These are phyloP conservation scores for Thalassiosira delicatula DNA, from an alignment of 352 stramenopile species.

Conservation along the genomic window DNA sequence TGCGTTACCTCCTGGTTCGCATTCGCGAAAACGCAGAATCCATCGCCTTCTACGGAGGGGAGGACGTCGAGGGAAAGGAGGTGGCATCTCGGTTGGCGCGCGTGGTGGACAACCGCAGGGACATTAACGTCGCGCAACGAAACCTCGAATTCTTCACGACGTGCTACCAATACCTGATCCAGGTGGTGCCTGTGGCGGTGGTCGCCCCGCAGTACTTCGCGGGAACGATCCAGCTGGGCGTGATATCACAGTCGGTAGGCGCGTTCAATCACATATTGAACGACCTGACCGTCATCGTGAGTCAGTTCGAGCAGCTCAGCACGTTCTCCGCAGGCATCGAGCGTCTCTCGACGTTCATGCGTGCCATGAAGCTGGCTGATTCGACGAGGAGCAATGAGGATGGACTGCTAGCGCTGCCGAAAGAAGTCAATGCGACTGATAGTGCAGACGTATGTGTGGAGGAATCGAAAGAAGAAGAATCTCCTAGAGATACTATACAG, in stretches of 20 bases:
- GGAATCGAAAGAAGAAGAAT: too few relatives aligned
- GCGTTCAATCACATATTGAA: slow-evolving; percentile 88
- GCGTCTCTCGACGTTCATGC: slow-evolving; percentile 84
- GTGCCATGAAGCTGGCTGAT: slow-evolving; percentile 75
- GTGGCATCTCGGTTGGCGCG: slow-evolving; percentile 71
- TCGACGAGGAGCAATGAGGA: slow-evolving; percentile 18
- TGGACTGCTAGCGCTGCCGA: too few relatives aligned
- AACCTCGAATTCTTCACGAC: slow-evolving; percentile 89
- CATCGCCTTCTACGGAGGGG: slow-evolving; percentile 89
- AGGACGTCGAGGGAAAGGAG: slow-evolving; percentile 82
- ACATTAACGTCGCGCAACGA: too few relatives aligned
- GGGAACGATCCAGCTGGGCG: slow-evolving; percentile 81
- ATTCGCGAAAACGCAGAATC: slow-evolving; percentile 88
- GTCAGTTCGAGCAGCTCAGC: slow-evolving; percentile 85
- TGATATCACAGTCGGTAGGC: slow-evolving; percentile 66
- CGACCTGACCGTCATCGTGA: slow-evolving; percentile 86
- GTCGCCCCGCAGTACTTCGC: slow-evolving; percentile 87
- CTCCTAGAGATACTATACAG: too few relatives aligned
- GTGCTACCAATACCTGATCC: slow-evolving; percentile 84
- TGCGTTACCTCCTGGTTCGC: slow-evolving; percentile 87
- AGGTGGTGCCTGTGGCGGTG: slow-evolving; percentile 80
- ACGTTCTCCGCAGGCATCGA: slow-evolving; percentile 85
- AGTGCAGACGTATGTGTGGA: too few relatives aligned
- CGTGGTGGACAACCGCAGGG: slow-evolving; percentile 71
- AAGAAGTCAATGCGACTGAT: too few relatives aligned